Evolutionary conservation across 495 filamentous ascomycete species (phyloP).

Genomic region (Xylaria cubensis): DNA sequence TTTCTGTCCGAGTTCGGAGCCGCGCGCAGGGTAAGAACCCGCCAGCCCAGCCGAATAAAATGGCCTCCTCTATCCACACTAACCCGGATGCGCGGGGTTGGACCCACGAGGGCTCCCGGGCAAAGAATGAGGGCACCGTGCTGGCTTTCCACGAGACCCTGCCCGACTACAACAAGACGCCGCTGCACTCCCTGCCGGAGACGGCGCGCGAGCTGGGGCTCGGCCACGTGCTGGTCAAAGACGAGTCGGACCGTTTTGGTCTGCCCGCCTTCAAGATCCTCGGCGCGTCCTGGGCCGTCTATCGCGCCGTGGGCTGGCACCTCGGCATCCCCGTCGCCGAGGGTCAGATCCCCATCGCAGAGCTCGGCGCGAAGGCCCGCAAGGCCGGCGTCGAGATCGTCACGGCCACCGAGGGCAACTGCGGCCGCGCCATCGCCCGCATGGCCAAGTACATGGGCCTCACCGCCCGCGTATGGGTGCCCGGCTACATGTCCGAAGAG

Average conservation of each 20-base stretch:
- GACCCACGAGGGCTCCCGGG: conserved; percentile 25
- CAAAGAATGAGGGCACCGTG: conserved; percentile 21
- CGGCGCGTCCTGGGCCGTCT: conserved; percentile 73
- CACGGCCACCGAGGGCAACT: conserved; percentile 71
- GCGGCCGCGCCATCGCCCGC: conserved; percentile 68
- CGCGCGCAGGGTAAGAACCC: background rate
- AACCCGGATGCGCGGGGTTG: conserved; percentile 33
- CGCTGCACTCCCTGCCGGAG: conserved; percentile 56
- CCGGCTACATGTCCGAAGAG: conserved; percentile 56
- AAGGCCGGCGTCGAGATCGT: conserved; percentile 46
- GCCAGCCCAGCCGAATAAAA: conserved; percentile 14
- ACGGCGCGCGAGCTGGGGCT: conserved; percentile 62
- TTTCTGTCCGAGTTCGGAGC: conserved; percentile 8
- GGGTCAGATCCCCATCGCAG: conserved; percentile 43
- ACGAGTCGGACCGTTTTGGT: conserved; percentile 62
- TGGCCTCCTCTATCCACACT: conserved; percentile 33
- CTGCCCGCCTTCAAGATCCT: conserved; percentile 77
- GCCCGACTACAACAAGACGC: conserved; percentile 56
- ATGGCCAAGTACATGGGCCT: conserved; percentile 63
- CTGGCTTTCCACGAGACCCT: conserved; percentile 57
- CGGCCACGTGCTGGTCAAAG: conserved; percentile 60
- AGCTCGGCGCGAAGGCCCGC: conserved; percentile 40
- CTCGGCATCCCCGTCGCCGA: conserved; percentile 48
- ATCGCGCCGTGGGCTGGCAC: conserved; percentile 56
- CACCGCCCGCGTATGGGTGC: conserved; percentile 61